Evolutionary conservation across 805 yeast genomes (phyloP).

Genomic region (Wickerhamomyces hampshirensis): DNA sequence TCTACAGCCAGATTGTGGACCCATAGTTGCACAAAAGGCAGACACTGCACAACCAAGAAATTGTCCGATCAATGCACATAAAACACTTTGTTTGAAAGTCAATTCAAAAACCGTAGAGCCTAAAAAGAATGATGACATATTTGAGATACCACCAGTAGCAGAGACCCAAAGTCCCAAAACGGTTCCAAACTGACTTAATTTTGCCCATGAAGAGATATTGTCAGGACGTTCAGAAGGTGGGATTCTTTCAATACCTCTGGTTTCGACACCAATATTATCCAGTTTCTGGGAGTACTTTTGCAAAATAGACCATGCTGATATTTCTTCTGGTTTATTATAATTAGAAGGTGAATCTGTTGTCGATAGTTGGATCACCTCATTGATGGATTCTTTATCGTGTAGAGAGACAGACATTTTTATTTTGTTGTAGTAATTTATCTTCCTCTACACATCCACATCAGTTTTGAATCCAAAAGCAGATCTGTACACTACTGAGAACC

Average conservation of each 20-base stretch:
- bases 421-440: too few species aligned
- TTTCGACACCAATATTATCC: constrained; percentile 63
- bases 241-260: constrained; percentile 74
- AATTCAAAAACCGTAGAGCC: constrained; percentile 71
- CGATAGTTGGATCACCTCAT: neutral
- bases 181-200: constrained; percentile 26
- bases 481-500: too few species aligned
- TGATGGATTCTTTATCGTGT: neutral
- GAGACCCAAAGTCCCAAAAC: constrained; percentile 79
- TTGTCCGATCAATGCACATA: constrained; percentile 61
- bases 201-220: constrained; percentile 20
- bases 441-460: too few species aligned
- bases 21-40: constrained; percentile 80
- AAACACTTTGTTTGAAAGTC: constrained; percentile 58
- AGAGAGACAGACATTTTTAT: neutral
- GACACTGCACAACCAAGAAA: constrained; percentile 70
- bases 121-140: constrained; percentile 77
- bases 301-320: constrained; percentile 6
- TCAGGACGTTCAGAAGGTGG: constrained; percentile 58
- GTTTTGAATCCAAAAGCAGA: too few species aligned
- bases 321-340: constrained; percentile 5
- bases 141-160: constrained; percentile 81
- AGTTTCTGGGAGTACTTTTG: constrained; percentile 36
- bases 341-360: neutral
- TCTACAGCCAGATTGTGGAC: constrained; percentile 85